Base-by-base conservation (phyloP, 495 filamentous ascomycete genomes). In the Amorphotheca resinae region DNA sequence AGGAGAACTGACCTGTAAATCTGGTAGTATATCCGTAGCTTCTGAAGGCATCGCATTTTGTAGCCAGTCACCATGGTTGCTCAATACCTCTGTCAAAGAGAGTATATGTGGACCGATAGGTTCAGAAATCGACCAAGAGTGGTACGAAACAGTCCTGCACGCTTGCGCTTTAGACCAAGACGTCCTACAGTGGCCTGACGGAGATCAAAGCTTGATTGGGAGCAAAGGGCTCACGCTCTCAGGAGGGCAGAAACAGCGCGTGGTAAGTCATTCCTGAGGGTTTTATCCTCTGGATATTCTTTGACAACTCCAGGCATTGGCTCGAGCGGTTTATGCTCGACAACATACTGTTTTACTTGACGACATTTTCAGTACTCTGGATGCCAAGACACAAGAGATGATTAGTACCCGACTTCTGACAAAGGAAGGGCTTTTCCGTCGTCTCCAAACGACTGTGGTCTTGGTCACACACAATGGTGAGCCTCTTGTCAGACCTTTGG, bases 91-190 rank as follows among this genome's bases (percentile, higher is more conserved):
- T 0, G 60, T 73, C 18, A 53, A 58, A 12, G 43, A 66, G 4
- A 68, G 52, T 16, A 48, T 58, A 8, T 48, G 34, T 9, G 44
- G 23, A 7, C 12, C 12, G 6, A 30, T n/a, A 36, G 9, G 33
- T 47, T 66, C 61, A 5, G 52, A 52, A 2, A 65, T 61, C 16
- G 68, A 79, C 43, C 46, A 62, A 17, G 49, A 46, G 15, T 79
- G 77, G 74, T 82, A 82, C 54, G 47, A 52, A 7, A 56, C 61
- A 9, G 73, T 77, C 1, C 40, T 79, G 8, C 51, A 62, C 14
- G 72, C 68, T 18, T 84, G 79, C 55, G 70, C 67, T 15, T 58
- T 84, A 9, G 60, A 66, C 9, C 56, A 69, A 23, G 76, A 79
- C 50, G 57, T 80, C 21, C 36, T 18, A 3, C 21, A 67, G n/a